Conservation (phyloP, 2,329 filamentous ascomycete genomes). For the Aspergillus sp. region DNA sequence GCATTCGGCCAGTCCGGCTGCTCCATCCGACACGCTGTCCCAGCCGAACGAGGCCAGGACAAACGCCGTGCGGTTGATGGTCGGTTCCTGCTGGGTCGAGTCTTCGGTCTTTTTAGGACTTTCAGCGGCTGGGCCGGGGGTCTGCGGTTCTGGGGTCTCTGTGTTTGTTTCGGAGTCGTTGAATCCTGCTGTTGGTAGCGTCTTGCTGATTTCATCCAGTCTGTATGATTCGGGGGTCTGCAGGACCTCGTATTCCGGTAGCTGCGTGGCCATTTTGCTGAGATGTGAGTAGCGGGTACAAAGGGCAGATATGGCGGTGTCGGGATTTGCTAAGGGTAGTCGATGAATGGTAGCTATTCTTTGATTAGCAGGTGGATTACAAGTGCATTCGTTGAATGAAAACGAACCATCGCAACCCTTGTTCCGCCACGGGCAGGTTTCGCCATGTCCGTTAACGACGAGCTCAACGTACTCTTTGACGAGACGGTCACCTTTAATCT, state of each 20-base stretch:
- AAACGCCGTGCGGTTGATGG: constrained; percentile 62
- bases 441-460: constrained; percentile 72
- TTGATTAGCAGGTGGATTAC: constrained; percentile 22
- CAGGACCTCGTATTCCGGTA: constrained; percentile 32
- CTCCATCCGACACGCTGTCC: constrained; percentile 55
- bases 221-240: constrained; percentile 33
- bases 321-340: constrained; percentile 63
- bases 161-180: constrained; percentile 6
- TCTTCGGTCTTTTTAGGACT: constrained; percentile 4
- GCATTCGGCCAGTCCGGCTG: constrained; percentile 70
- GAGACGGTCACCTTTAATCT: constrained; percentile 57
- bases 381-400: background rate
- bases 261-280: constrained; percentile 36
- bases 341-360: constrained; percentile 62
- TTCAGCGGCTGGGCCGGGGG: background rate
- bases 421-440: constrained; percentile 82
- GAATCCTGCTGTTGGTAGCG: constrained; percentile 30
- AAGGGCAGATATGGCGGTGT: constrained; percentile 58
- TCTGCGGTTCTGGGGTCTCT: constrained; percentile 20
- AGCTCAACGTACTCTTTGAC: constrained; percentile 73
- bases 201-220: constrained; percentile 29
- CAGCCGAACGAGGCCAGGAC: constrained; percentile 72
- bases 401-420: constrained; percentile 77
- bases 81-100: constrained; percentile 10
- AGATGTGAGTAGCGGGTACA: constrained; percentile 63